Base-by-base conservation (phyloP, 2,329 filamentous ascomycete genomes). In the Thermothelomyces thermophilus region DNA sequence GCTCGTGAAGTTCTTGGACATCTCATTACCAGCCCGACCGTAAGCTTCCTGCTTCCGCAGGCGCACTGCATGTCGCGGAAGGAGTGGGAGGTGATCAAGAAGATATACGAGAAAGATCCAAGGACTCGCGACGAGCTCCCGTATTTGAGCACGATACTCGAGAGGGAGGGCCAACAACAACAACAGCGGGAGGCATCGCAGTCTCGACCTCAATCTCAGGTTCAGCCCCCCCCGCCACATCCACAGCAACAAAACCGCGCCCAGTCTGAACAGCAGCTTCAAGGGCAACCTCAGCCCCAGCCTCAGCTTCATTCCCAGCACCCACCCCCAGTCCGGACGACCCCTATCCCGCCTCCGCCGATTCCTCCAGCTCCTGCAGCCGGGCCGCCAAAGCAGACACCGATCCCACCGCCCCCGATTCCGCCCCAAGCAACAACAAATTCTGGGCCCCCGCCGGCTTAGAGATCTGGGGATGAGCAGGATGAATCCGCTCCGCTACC, bases 21-120 rank as follows among this genome's bases (percentile, higher is more conserved):
- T 0, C 72, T 84, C 39, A 77, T 83, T 11, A 72, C 71, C 19
- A 78, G 80, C 14, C 80, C 84, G 0, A 86, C 84, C 0, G 80
- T 87, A 8, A 74, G 79, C 20, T 85, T 89, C 58, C 70, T 90
- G 4, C 71, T 89, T 39, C 79, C 82, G 5, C 82, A 87, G 56
- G 84, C 83, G 1, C 80, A 76, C 17, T 76, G 78, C 43, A 87
- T 86, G 73, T 75, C 82, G 40, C 73, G 79, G n/a, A 70, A 77
- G 14, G 87, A 94, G 62, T 84, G 93, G 77, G 74, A 79, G 48
- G 80, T 93, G 24, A 79, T 96, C 54, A 75, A 78, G 45, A 74
- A 77, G 34, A 83, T 91, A 13, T 74, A 89, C 20, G 76, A 82
- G 43, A 73, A 75, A 10, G 82, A 89, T 48, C 80, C 82, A 0